phyloP scores from a whole-genome alignment of 2,329 filamentous ascomycete genomes.

The Colletotrichum lupini region DNA sequence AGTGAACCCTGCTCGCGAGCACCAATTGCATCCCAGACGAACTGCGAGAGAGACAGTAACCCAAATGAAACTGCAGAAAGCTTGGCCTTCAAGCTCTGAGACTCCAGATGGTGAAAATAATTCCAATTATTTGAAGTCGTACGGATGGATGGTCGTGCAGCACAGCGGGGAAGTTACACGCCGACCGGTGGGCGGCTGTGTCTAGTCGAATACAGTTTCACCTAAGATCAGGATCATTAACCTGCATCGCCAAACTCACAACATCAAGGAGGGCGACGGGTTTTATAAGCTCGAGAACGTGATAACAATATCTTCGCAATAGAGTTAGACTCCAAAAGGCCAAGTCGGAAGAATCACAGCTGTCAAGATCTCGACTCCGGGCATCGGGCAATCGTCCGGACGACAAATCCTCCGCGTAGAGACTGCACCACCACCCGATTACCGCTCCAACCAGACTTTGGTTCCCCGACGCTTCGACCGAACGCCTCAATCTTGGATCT shows the following conservation, averaged over 20 bases:
- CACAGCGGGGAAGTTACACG: background rate
- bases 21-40: background rate
- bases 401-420: background rate
- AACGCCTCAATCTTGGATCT: background rate
- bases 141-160: background rate
- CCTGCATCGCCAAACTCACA: background rate
- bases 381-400: conserved; percentile 28
- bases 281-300: background rate
- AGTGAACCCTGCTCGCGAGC: background rate
- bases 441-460: background rate
- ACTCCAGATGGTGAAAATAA: background rate
- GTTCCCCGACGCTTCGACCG: conserved; percentile 15
- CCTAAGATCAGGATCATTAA: background rate
- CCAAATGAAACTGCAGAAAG: background rate
- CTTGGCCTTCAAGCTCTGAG: background rate
- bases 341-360: background rate
- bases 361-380: conserved; percentile 4
- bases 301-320: background rate
- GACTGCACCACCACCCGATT: background rate
- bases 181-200: background rate
- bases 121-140: background rate
- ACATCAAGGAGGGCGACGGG: background rate
- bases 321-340: background rate
- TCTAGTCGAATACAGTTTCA: background rate
- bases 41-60: background rate